These are phyloP conservation scores for Poronia punctata DNA, from an alignment of 495 filamentous ascomycete genomes.

Conservation along the genomic window DNA sequence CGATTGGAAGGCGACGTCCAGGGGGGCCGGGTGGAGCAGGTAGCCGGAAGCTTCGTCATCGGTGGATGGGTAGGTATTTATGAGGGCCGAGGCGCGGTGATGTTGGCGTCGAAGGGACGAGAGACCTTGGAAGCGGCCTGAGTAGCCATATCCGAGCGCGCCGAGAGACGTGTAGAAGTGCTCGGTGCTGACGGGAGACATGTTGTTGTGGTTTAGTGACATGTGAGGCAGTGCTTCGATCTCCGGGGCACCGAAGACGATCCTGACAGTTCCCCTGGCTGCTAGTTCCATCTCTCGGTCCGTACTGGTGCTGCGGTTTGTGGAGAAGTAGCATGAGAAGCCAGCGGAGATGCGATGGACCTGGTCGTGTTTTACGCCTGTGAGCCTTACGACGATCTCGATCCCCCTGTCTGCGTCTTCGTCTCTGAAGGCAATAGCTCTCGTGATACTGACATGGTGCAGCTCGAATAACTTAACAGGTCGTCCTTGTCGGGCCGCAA, in stretches of 20 bases:
- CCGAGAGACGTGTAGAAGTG: conserved; percentile 13
- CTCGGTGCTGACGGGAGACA: conserved; percentile 4
- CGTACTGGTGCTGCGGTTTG: not conserved
- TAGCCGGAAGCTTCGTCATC: not conserved
- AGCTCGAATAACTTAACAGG: conserved; percentile 14
- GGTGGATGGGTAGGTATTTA: not conserved
- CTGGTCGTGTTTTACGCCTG: conserved; percentile 1
- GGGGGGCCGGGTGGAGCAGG: conserved; percentile 20
- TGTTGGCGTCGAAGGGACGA: conserved; percentile 3
- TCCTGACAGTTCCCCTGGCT: conserved; percentile 6
- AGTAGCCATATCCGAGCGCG: conserved; percentile 15
- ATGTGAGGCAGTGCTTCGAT: conserved; percentile 6
- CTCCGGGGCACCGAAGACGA: conserved; percentile 8
- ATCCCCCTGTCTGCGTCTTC: conserved; percentile 7
- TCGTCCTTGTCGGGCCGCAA: not conserved
- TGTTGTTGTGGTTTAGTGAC: conserved; percentile 14
- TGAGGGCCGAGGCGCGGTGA: conserved; percentile 1
- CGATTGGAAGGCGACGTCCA: conserved; percentile 26
- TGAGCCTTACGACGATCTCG: conserved; percentile 15
- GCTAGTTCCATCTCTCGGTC: conserved; percentile 18
- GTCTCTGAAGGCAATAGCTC: conserved; percentile 11
- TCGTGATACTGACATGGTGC: conserved; percentile 10
- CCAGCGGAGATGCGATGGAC: not conserved
- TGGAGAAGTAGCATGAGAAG: conserved; percentile 11
- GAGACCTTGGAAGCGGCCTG: conserved; percentile 4